phyloP scores from a whole-genome alignment of 2,329 filamentous ascomycete genomes.

The Fusarium sp. region DNA sequence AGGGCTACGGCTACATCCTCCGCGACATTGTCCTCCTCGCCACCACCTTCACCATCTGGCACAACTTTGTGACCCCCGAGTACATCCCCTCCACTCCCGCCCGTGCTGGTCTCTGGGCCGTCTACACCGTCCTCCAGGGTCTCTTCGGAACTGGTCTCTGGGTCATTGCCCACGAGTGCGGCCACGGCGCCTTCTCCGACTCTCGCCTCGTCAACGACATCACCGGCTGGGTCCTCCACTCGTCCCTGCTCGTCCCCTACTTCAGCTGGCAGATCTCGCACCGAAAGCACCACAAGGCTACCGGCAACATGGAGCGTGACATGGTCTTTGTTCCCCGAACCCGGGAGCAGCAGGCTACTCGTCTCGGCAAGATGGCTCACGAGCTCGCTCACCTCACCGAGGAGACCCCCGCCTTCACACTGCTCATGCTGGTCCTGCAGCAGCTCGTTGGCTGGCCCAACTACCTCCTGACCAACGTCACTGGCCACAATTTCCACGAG shows the following conservation, averaged over 20 bases:
- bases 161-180: constrained; percentile 98
- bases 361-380: constrained; percentile 79
- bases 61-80: constrained; percentile 91
- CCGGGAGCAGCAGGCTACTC: constrained; percentile 81
- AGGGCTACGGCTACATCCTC: constrained; percentile 84
- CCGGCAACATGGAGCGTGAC: constrained; percentile 95
- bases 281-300: constrained; percentile 99
- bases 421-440: constrained; percentile 80
- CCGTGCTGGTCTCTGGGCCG: constrained; percentile 72
- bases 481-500: constrained; percentile 95
- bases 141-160: constrained; percentile 94
- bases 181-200: constrained; percentile 95
- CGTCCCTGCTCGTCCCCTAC: constrained; percentile 90
- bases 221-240: constrained; percentile 93
- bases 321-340: constrained; percentile 99
- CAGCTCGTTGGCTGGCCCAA: constrained; percentile 94
- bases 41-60: constrained; percentile 85
- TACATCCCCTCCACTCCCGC: constrained; percentile 76
- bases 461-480: constrained; percentile 93
- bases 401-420: constrained; percentile 90
- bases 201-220: constrained; percentile 91
- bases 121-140: constrained; percentile 86
- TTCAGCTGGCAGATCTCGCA: constrained; percentile 99
- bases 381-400: constrained; percentile 91
- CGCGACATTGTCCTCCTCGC: constrained; percentile 81